Conservation (phyloP, 192 early-diverging fungal genomes). For the Gaertneriomyces semiglobifer region DNA sequence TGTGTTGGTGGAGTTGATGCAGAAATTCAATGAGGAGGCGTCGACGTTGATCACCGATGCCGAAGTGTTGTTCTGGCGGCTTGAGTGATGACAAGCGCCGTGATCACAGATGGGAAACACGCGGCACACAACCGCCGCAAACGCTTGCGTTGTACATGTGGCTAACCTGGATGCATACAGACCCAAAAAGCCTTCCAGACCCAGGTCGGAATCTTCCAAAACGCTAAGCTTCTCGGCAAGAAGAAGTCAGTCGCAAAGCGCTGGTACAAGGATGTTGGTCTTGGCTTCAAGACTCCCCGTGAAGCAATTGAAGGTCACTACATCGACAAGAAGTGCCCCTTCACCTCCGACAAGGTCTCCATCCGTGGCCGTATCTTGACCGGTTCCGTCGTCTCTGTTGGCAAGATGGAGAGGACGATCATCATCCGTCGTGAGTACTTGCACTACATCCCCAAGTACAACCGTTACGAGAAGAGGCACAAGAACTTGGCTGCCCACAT, state of each 20-base stretch:
- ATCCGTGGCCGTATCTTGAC: slow-evolving; percentile 98
- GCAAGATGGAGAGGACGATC: slow-evolving; percentile 99
- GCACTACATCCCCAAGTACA: slow-evolving; percentile 99
- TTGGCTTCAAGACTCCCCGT: slow-evolving; percentile 98
- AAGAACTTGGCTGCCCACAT: slow-evolving; percentile 98
- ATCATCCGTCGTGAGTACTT: slow-evolving; percentile 98
- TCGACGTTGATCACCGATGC: too few species aligned
- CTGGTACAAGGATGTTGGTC: slow-evolving; percentile 99
- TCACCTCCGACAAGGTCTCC: slow-evolving; percentile 86
- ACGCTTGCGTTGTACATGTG: too few species aligned
- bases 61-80: too few species aligned
- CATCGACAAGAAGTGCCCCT: slow-evolving; percentile 99
- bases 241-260: slow-evolving; percentile 74
- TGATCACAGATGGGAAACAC: too few species aligned
- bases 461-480: slow-evolving; percentile 99
- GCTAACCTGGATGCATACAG: slow-evolving; percentile 40
- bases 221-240: slow-evolving; percentile 71
- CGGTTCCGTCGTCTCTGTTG: slow-evolving; percentile 80
- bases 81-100: too few species aligned
- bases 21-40: too few species aligned
- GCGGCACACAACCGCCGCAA: too few species aligned
- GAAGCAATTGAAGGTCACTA: slow-evolving; percentile 96
- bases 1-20: too few species aligned
- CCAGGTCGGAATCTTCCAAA: slow-evolving; percentile 93
- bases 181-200: slow-evolving; percentile 96